phyloP scores from a whole-genome alignment of 2,329 filamentous ascomycete genomes.

The Paramyrothecium roridum region DNA sequence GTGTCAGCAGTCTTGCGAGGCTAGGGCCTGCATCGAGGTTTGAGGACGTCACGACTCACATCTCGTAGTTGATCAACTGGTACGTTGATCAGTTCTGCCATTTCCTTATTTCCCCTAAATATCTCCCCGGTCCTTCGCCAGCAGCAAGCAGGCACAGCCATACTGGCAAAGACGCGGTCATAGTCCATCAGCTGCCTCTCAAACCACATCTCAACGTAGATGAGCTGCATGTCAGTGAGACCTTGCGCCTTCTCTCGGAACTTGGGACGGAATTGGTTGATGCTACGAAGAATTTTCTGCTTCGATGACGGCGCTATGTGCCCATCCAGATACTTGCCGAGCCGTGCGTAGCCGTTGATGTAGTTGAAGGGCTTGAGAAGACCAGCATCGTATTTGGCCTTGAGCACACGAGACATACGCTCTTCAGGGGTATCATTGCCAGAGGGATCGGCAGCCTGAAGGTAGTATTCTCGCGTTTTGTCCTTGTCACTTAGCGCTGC shows the following conservation, averaged over 20 bases:
- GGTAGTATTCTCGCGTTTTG: slow-evolving; percentile 85
- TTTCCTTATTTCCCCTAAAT: slow-evolving; percentile 95
- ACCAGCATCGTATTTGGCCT: slow-evolving; percentile 94
- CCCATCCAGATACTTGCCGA: slow-evolving; percentile 88
- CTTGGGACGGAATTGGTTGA: slow-evolving; percentile 91
- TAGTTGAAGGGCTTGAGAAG: slow-evolving; percentile 97
- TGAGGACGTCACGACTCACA: slow-evolving; percentile 51
- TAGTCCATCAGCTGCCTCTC: slow-evolving; percentile 96
- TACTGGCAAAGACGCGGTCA: slow-evolving; percentile 95
- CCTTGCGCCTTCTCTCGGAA: slow-evolving; percentile 93
- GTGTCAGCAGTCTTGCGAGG: not conserved
- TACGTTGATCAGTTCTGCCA: slow-evolving; percentile 93
- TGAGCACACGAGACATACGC: slow-evolving; percentile 89
- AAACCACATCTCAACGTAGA: slow-evolving; percentile 99
- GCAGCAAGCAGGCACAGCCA: slow-evolving; percentile 97
- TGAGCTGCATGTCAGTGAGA: slow-evolving; percentile 88
- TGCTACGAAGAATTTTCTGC: slow-evolving; percentile 85
- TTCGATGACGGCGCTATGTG: slow-evolving; percentile 80
- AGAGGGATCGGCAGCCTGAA: slow-evolving; percentile 92
- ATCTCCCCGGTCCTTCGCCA: slow-evolving; percentile 97
- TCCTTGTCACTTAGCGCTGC: slow-evolving; percentile 68
- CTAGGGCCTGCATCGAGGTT: not conserved
- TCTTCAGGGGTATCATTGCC: slow-evolving; percentile 84
- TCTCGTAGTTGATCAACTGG: slow-evolving; percentile 88
- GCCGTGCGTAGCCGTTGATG: slow-evolving; percentile 87